Evolutionary conservation across 148 eudicot genomes (phyloP).

Genomic region (Oxyria digyna): DNA sequence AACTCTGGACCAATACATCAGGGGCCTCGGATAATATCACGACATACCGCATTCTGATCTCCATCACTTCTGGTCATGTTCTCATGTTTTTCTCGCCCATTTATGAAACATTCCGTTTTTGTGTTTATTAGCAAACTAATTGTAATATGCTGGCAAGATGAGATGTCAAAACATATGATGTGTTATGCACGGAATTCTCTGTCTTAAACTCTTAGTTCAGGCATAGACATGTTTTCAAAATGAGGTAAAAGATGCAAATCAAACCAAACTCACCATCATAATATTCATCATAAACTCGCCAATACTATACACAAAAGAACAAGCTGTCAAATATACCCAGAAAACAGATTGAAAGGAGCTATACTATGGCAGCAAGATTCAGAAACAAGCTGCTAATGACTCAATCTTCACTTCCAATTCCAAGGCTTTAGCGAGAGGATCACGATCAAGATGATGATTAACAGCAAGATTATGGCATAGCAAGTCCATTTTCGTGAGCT

Average conservation of each 20-base stretch:
- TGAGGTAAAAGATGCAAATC: neutral
- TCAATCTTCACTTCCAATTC: neutral
- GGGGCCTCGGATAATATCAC: too few relatives aligned
- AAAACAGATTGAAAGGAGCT: neutral
- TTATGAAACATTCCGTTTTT: too few relatives aligned
- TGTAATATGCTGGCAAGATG: neutral
- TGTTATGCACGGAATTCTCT: neutral
- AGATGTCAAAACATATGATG: neutral
- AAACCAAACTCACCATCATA: neutral
- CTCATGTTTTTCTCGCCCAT: too few relatives aligned
- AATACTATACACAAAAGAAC: neutral
- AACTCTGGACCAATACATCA: too few relatives aligned
- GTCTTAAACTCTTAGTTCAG: neutral
- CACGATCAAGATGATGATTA: conserved; percentile 24
- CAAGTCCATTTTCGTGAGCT: conserved; percentile 50
- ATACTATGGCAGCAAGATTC: neutral
- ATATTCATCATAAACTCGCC: neutral
- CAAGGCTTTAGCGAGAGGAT: conserved; percentile 17
- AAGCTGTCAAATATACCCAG: neutral
- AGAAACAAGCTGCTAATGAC: neutral
- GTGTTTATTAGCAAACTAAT: too few relatives aligned
- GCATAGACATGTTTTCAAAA: neutral
- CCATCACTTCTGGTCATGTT: too few relatives aligned
- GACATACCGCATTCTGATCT: too few relatives aligned
- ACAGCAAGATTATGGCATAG: conserved; percentile 31